Conservation (phyloP, 2,329 filamentous ascomycete species). For the Orbilia brochopaga region DNA sequence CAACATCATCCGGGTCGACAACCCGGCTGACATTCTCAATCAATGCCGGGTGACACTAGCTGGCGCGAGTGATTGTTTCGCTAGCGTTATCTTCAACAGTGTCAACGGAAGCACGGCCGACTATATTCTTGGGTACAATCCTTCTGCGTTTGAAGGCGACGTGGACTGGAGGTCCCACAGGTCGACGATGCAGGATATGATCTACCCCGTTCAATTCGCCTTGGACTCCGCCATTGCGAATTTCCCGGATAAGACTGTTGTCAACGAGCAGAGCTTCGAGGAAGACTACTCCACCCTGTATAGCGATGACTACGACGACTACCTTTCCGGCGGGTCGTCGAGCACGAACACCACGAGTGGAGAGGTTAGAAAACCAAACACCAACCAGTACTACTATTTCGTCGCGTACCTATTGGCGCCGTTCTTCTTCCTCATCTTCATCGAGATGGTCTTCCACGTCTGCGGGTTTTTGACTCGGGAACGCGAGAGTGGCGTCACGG, state of each 20-base stretch:
- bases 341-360: conserved; percentile 8
- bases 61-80: conserved; percentile 74
- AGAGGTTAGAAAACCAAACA: conserved; percentile 17
- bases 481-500: conserved; percentile 83
- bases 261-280: conserved; percentile 73
- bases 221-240: conserved; percentile 42
- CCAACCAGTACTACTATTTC: conserved; percentile 40
- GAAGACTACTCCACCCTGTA: conserved; percentile 71
- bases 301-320: conserved; percentile 59
- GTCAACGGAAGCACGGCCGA: conserved; percentile 74
- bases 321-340: conserved; percentile 4
- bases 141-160: conserved; percentile 65
- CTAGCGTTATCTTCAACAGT: conserved; percentile 70
- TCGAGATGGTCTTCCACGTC: conserved; percentile 84
- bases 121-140: conserved; percentile 81
- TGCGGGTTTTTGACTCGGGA: conserved; percentile 85
- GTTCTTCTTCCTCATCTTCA: conserved; percentile 78
- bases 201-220: conserved; percentile 57
- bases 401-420: conserved; percentile 58
- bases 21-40: conserved; percentile 63
- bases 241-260: conserved; percentile 68
- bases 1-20: conserved; percentile 32
- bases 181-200: conserved; percentile 78
- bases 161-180: conserved; percentile 61
- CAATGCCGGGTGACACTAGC: conserved; percentile 69